Percentiles rank a stretch among this genome's conserved stretches.
These are phyloP conservation scores for Marvania coccoides DNA, from an alignment of 139 green algal genomes.

Conservation along the genomic window DNA sequence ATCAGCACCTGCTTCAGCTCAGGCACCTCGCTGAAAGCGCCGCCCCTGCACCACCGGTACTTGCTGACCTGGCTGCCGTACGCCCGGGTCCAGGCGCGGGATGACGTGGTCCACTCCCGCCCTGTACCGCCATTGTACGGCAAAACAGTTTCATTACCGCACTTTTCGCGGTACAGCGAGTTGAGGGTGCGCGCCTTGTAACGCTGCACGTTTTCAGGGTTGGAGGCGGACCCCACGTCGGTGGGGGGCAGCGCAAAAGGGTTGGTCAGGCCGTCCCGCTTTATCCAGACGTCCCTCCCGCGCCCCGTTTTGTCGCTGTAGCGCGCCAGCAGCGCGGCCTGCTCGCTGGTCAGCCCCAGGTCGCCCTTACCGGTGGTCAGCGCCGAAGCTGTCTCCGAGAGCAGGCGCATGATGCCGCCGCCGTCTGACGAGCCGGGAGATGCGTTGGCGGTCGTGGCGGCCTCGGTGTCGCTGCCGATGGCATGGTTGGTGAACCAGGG, in stretches of 20 bases:
- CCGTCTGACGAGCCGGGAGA: not conserved
- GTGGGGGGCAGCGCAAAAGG: not conserved
- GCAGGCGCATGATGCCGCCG: not conserved
- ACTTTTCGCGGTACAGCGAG: not conserved
- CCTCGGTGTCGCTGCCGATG: not conserved
- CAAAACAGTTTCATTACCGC: not conserved
- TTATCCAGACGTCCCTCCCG: not conserved
- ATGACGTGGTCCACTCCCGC: not conserved
- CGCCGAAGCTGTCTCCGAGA: not conserved
- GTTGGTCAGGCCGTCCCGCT: not conserved
- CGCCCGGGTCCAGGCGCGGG: not conserved
- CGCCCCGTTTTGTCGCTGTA: not conserved
- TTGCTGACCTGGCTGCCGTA: conserved; percentile 5
- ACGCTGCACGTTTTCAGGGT: not conserved
- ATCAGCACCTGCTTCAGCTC: conserved; percentile 20
- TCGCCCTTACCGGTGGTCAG: not conserved
- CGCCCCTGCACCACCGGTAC: conserved; percentile 24
- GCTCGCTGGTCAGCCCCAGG: not conserved
- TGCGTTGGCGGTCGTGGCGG: not conserved
- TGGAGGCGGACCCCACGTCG: not conserved
- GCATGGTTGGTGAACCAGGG: not conserved
- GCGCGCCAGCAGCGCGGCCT: not conserved
- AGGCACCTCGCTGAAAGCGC: conserved; percentile 6
- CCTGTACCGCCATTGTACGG: not conserved
- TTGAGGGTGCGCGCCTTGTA: conserved; percentile 2